phyloP scores from a whole-genome alignment of 2,329 filamentous ascomycete genomes.

The Penicillium oxalicum region DNA sequence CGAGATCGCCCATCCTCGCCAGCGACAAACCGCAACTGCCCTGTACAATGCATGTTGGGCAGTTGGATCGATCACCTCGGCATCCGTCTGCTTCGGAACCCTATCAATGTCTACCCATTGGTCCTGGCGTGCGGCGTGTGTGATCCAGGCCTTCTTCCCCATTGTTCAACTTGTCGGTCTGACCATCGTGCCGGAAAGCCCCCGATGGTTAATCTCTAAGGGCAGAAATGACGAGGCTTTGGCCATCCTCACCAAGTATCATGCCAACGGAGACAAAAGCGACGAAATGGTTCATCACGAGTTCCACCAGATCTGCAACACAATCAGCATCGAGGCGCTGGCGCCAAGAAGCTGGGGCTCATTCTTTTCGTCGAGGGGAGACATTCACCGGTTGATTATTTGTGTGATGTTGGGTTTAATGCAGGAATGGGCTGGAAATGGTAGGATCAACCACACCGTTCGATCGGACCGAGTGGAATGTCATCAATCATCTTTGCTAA shows the following conservation, averaged over 20 bases:
- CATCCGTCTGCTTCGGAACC: constrained; percentile 9
- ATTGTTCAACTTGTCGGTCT: constrained; percentile 45
- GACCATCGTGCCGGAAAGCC: constrained; percentile 56
- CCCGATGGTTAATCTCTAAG: constrained; percentile 57
- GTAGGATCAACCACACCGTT: constrained; percentile 3
- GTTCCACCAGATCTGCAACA: constrained; percentile 16
- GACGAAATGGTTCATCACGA: constrained; percentile 19
- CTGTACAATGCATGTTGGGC: constrained; percentile 23
- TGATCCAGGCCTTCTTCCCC: constrained; percentile 45
- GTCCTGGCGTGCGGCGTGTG: constrained; percentile 55
- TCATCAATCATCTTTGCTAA: neutral
- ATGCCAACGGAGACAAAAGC: constrained; percentile 45
- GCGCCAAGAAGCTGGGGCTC: constrained; percentile 11
- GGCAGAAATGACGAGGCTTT: constrained; percentile 53
- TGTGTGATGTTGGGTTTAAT: constrained; percentile 17
- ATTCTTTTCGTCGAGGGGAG: constrained; percentile 14
- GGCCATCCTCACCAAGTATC: constrained; percentile 52
- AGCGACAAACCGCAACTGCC: constrained; percentile 22
- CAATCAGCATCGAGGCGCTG: constrained; percentile 12
- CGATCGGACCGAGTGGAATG: no score
- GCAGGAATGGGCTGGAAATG: constrained; percentile 20
- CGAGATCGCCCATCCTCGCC: constrained; percentile 26
- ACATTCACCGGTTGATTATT: constrained; percentile 13
- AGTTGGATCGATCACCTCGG: constrained; percentile 13
- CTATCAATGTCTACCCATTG: constrained; percentile 13